phyloP scores from a whole-genome alignment of 805 yeast species.

The Diddensiella caesifluorescens region DNA sequence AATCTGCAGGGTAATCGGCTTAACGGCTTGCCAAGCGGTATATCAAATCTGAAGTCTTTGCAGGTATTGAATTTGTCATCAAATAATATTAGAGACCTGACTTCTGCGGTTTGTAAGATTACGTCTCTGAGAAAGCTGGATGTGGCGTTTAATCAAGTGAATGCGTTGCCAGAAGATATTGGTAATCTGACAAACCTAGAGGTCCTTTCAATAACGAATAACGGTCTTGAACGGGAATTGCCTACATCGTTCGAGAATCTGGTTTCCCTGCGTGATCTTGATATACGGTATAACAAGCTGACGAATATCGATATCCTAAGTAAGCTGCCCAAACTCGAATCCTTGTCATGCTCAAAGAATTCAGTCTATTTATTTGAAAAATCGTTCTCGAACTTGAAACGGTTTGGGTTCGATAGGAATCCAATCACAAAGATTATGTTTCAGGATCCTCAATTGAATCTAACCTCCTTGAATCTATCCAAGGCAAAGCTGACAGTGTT shows the following conservation, averaged over 20 bases:
- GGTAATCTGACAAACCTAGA: constrained; percentile 56
- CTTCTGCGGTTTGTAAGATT: constrained; percentile 55
- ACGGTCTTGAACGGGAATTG: constrained; percentile 48
- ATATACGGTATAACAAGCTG: constrained; percentile 61
- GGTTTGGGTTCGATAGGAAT: constrained; percentile 71
- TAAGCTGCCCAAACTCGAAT: constrained; percentile 56
- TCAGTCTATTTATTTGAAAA: constrained; percentile 65
- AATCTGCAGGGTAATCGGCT: constrained; percentile 74
- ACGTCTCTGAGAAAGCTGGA: constrained; percentile 60
- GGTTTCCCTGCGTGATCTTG: constrained; percentile 59
- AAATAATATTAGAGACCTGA: constrained; percentile 55
- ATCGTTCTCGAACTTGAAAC: constrained; percentile 55
- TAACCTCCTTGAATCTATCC: constrained; percentile 69
- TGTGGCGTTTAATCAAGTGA: constrained; percentile 72
- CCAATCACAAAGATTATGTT: constrained; percentile 65
- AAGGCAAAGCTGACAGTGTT: constrained; percentile 78
- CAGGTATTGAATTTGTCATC: constrained; percentile 71
- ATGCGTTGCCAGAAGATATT: constrained; percentile 54
- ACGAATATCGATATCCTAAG: constrained; percentile 53
- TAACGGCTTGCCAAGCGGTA: constrained; percentile 53
- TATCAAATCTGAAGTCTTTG: constrained; percentile 48
- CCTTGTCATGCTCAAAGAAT: constrained; percentile 70
- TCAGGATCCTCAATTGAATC: constrained; percentile 33
- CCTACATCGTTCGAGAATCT: constrained; percentile 52
- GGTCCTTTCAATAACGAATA: constrained; percentile 70